Evolutionary conservation across 2,329 filamentous ascomycete genomes (phyloP).

Genomic region (Hypoxylon sp.): DNA sequence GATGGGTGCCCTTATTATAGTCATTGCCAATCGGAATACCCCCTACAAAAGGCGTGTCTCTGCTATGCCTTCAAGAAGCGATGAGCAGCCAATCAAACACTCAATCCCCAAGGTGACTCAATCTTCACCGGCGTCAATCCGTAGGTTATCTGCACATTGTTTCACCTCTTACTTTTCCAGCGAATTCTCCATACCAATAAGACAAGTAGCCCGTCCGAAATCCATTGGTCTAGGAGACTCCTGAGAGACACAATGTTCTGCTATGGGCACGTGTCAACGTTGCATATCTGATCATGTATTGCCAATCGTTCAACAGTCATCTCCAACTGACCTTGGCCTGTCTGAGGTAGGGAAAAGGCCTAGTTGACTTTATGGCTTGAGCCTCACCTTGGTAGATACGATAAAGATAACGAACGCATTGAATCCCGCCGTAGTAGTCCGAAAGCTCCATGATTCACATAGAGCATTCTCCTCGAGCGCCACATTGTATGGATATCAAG

Average conservation of each 20-base stretch:
- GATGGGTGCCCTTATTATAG: too few species aligned
- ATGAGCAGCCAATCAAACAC: background rate
- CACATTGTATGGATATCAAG: background rate
- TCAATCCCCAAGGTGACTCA: background rate
- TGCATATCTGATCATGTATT: background rate
- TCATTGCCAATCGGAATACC: too few species aligned
- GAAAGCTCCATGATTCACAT: background rate
- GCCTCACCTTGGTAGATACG: too few species aligned
- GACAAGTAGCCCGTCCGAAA: background rate
- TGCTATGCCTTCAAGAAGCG: too few species aligned
- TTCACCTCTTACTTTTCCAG: background rate
- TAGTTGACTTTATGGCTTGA: background rate
- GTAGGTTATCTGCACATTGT: background rate
- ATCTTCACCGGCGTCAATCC: background rate
- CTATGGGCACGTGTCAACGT: background rate
- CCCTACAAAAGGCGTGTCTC: too few species aligned
- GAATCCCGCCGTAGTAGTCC: background rate
- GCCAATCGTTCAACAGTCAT: too few species aligned
- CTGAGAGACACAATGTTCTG: background rate
- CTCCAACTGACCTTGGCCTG: background rate
- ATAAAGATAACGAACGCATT: background rate
- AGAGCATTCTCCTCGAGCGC: background rate
- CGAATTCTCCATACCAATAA: background rate
- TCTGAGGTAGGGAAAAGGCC: background rate
- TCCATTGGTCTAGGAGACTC: background rate